These are phyloP conservation scores for Pichia deserticola DNA, from an alignment of 805 yeast genomes.

Conservation along the genomic window DNA sequence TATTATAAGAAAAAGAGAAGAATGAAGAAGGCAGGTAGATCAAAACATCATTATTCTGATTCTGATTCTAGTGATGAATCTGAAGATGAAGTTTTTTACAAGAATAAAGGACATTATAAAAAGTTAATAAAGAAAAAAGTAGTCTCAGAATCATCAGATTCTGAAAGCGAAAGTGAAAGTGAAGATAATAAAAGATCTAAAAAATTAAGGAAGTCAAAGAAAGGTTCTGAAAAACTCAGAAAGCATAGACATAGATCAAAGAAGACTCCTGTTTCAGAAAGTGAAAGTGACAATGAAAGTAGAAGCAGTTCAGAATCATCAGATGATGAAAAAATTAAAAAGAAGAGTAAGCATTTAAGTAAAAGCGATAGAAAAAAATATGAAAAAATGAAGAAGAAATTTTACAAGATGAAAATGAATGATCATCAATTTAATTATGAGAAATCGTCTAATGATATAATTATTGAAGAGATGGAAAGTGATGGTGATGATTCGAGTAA, in stretches of 20 bases:
- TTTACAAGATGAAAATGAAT: not conserved
- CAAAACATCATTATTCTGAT: too few relatives aligned
- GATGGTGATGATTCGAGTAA: not conserved
- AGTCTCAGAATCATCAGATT: too few relatives aligned
- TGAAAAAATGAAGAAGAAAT: not conserved
- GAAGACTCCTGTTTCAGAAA: not conserved
- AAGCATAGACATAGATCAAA: not conserved
- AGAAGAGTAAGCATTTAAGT: not conserved
- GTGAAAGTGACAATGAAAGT: too few relatives aligned
- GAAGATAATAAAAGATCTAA: too few relatives aligned
- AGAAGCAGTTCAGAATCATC: not conserved
- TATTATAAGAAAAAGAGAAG: not conserved
- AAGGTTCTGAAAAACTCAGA: too few relatives aligned
- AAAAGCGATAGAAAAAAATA: not conserved
- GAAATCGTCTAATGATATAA: not conserved
- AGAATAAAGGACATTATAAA: too few relatives aligned
- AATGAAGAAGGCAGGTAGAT: not conserved
- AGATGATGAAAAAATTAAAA: not conserved
- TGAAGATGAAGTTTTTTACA: too few relatives aligned
- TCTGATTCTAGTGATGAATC: too few relatives aligned
- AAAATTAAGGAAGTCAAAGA: too few relatives aligned
- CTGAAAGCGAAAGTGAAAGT: too few relatives aligned
- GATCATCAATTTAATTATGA: not conserved
- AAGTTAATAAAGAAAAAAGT: too few relatives aligned
- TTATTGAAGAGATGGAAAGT: constrained; percentile 2